Evolutionary conservation across 2,329 filamentous ascomycete genomes (phyloP).

Genomic region (Rhynchosporium secalis): DNA sequence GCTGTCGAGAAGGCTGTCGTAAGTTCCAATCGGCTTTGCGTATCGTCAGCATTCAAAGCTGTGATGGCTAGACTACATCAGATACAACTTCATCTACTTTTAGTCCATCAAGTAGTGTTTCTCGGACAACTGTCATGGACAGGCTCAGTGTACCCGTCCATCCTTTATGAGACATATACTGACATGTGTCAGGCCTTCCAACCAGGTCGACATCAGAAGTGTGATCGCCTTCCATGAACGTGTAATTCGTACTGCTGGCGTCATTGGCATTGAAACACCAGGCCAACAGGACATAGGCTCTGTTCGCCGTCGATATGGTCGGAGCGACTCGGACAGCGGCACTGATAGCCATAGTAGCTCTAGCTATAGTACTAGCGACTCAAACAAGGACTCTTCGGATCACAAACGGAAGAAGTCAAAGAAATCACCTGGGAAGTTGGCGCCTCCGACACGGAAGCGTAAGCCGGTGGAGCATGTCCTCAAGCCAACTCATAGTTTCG

Average conservation of each 20-base stretch:
- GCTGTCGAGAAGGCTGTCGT: constrained; percentile 22
- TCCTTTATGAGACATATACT: not conserved
- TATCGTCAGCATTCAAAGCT: not conserved
- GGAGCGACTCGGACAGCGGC: constrained; percentile 11
- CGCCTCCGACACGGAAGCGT: no score
- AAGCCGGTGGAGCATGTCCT: no score
- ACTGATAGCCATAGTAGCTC: constrained; percentile 12
- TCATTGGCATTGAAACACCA: constrained; percentile 25
- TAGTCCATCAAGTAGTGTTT: constrained; percentile 32
- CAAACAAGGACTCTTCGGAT: constrained; percentile 5
- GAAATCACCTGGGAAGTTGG: not conserved
- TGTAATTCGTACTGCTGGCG: constrained; percentile 27
- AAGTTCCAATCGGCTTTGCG: constrained; percentile 19
- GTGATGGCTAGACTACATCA: constrained; percentile 26
- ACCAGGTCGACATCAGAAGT: constrained; percentile 29
- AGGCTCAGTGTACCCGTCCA: constrained; percentile 22
- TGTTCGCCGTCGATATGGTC: not conserved
- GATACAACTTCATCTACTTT: constrained; percentile 32
- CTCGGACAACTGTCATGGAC: constrained; percentile 27
- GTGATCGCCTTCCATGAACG: constrained; percentile 32
- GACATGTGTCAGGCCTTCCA: constrained; percentile 22
- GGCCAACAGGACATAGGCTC: not conserved
- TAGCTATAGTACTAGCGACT: constrained; percentile 20
- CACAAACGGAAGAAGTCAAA: not conserved
- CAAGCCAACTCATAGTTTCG: not conserved